A percentile compares a stretch with the other conserved stretches of the same genome.
Conservation (phyloP, 179 eudicot genomes). For the Camellia oleifera region DNA sequence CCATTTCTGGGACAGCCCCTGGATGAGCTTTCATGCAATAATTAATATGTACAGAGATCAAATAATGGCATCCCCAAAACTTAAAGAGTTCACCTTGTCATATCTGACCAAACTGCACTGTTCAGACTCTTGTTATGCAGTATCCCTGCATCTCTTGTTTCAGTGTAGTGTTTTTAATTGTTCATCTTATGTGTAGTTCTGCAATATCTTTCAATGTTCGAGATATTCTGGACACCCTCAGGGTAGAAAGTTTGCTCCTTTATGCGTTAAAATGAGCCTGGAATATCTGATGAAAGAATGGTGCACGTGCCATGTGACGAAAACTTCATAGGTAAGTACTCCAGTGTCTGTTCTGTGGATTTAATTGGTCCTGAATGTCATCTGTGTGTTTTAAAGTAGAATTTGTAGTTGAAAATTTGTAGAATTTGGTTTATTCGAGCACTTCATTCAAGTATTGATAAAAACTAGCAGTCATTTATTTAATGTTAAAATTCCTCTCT, state of each 20-base stretch:
- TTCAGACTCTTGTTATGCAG: slow-evolving; percentile 7
- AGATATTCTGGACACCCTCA: slow-evolving; percentile 22
- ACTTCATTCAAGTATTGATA: not conserved
- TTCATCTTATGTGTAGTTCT: slow-evolving; percentile 18
- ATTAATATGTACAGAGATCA: not conserved
- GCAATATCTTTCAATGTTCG: slow-evolving; percentile 21
- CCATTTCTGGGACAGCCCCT: not conserved
- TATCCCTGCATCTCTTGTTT: slow-evolving; percentile 19
- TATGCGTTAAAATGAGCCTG: slow-evolving; percentile 18
- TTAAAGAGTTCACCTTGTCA: not conserved
- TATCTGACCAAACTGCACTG: slow-evolving; percentile 2
- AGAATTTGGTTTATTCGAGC: not conserved
- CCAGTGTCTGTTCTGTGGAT: slow-evolving; percentile 29
- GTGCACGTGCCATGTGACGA: slow-evolving; percentile 25
- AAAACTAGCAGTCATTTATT: not conserved
- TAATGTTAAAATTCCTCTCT: not conserved
- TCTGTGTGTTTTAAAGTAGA: not conserved
- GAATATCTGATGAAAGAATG: slow-evolving; percentile 26
- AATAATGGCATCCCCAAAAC: not conserved
- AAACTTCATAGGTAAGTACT: slow-evolving; percentile 46
- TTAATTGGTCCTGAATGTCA: slow-evolving; percentile 14
- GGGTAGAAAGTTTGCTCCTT: slow-evolving; percentile 15
- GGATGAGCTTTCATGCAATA: slow-evolving; percentile 9
- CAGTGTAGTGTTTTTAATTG: not conserved
- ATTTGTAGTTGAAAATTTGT: not conserved